Evolutionary conservation across 805 yeast species (phyloP).

Genomic region (Naumovozyma baii): DNA sequence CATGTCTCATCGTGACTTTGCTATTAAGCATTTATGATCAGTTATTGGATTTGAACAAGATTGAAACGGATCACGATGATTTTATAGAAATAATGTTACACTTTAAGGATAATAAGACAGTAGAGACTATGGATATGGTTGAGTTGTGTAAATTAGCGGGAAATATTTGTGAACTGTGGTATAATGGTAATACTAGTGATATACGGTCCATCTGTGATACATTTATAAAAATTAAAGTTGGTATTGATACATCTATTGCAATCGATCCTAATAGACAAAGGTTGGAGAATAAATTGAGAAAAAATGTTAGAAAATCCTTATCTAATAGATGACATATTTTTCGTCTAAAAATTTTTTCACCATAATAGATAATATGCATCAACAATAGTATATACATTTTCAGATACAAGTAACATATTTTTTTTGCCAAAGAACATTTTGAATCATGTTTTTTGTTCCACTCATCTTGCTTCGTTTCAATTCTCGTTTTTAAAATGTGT

Average conservation of each 20-base stretch:
- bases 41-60: conserved; percentile 8
- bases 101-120: conserved; percentile 9
- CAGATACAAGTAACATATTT: too few species aligned
- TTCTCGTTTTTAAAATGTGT: too few species aligned
- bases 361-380: too few species aligned
- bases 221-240: conserved; percentile 14
- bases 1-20: conserved; percentile 18
- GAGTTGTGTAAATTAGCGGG: conserved; percentile 22
- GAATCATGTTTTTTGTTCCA: too few species aligned
- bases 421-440: too few species aligned
- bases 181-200: conserved; percentile 12
- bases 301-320: conserved; percentile 16
- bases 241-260: conserved; percentile 4
- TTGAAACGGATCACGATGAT: conserved; percentile 23
- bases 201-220: conserved; percentile 17
- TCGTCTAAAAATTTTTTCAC: too few species aligned
- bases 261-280: conserved; percentile 21
- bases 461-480: too few species aligned
- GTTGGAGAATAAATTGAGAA: conserved; percentile 20
- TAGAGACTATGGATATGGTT: conserved; percentile 11
- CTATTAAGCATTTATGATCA: conserved; percentile 15
- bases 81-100: conserved; percentile 22
- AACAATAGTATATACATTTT: too few species aligned
- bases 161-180: conserved; percentile 22
- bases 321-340: too few species aligned